Evolutionary conservation across 441 rosid species (phyloP), one percentile per base, ranked within the genome.

Genomic region (Gossypium laxum): DNA sequence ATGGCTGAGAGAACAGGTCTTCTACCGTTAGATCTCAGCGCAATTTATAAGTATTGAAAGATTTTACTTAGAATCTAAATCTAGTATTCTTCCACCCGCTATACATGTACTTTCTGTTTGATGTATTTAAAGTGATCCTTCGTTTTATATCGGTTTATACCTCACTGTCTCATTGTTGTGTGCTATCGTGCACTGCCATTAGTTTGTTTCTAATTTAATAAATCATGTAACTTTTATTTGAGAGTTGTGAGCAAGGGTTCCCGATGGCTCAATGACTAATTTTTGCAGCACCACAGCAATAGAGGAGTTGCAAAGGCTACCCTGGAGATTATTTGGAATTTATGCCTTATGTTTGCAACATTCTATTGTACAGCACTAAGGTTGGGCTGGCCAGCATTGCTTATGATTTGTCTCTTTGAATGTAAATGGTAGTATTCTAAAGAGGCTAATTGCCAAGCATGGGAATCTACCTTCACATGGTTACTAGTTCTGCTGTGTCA

Each of bases 201-300:
- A 61, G 19, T 17, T 61, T 61, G 67, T 34, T 61, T 34, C 50
- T 61, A 61, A 61, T 32, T 61, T 34, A 61, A 61, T 32, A 65
- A 65, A 45, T 32, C 21, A 12, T 22, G 24, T 45, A 45, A 18
- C 34, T 65, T 19, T 45, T 54, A 48, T 6, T 24, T 50, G 15
- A 48, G 43, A 67, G 14, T 48, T 14, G 56, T 48, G 43, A 47
- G 12, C 45, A 54, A 26, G 47, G 66, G 12, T 34, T 54, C 64
- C 47, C 18, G 8, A 14, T 14, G 41, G 26, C 52, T 19, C 38
- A 48, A 4, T 15, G 48, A 65, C n/a, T 5, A 14, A 47, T 7
- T 11, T 57, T 56, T 51, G 69, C 45, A 28, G 72, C n/a, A 24
- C 0, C 21, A 59, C 22, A 59, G 21, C 52, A 34, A 28, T 41